These are phyloP conservation scores for Camellia sinensis DNA, from an alignment of 148 eudicot genomes.

Conservation along the genomic window DNA sequence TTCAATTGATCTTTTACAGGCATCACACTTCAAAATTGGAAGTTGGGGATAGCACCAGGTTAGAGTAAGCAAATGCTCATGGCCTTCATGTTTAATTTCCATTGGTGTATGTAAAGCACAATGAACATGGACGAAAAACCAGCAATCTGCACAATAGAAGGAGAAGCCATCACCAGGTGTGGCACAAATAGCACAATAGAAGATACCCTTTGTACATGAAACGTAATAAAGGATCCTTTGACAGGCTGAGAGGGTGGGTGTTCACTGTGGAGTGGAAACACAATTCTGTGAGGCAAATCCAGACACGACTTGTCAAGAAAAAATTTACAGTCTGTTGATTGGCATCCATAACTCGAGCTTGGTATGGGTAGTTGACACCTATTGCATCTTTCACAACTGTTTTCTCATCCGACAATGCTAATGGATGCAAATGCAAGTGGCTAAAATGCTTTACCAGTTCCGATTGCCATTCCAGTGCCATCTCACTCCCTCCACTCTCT, in stretches of 20 bases:
- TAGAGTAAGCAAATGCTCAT: neutral
- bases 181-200: neutral
- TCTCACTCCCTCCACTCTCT: neutral
- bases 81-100: neutral
- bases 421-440: neutral
- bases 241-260: neutral
- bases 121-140: neutral
- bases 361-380: neutral
- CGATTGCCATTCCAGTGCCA: neutral
- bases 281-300: neutral
- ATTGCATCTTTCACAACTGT: neutral
- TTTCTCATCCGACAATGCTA: neutral
- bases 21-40: neutral
- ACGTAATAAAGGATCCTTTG: neutral
- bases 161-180: neutral
- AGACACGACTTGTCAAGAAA: neutral
- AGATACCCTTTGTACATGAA: neutral
- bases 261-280: neutral
- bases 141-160: neutral
- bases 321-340: neutral
- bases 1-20: neutral
- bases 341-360: neutral
- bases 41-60: neutral
- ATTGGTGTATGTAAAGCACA: neutral
- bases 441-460: neutral